Conservation (phyloP, 2,329 filamentous ascomycete genomes). For the Fusarium azukiicola region DNA sequence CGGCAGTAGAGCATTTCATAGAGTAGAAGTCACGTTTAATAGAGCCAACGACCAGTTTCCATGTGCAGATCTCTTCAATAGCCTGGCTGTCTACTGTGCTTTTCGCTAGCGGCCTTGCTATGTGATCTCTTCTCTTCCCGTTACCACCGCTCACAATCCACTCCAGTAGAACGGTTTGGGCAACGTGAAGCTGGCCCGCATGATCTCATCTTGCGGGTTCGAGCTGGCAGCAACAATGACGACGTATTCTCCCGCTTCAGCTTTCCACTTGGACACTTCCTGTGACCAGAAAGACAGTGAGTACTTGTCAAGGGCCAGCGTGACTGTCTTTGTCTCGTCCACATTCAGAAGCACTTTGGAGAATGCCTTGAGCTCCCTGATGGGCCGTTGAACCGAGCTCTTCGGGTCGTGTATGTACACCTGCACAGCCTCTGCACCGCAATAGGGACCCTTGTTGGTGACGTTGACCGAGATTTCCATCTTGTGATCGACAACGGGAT, state of each 20-base stretch:
- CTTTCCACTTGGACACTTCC: constrained; percentile 43
- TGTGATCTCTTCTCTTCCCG: background rate
- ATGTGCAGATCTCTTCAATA: background rate
- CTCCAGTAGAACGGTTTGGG: constrained; percentile 39
- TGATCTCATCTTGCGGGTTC: constrained; percentile 42
- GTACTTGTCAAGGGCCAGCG: constrained; percentile 41
- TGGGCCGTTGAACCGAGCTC: constrained; percentile 39
- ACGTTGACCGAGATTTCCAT: constrained; percentile 42
- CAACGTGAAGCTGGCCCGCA: constrained; percentile 24
- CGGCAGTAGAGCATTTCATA: constrained; percentile 16
- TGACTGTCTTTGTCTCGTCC: constrained; percentile 10
- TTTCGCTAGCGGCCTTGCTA: too few species aligned
- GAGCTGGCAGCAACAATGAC: constrained; percentile 48
- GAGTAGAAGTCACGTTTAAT: background rate
- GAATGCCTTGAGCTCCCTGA: constrained; percentile 44
- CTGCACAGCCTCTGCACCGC: constrained; percentile 44
- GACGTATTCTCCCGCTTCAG: constrained; percentile 43
- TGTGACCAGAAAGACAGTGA: constrained; percentile 47
- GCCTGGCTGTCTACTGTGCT: too few species aligned
- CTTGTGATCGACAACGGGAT: constrained; percentile 5
- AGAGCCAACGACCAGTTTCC: background rate
- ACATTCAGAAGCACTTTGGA: constrained; percentile 22
- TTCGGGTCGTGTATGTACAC: constrained; percentile 39
- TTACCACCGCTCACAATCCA: constrained; percentile 20
- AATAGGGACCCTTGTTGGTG: constrained; percentile 28